Evolutionary conservation across 495 filamentous ascomycete species (phyloP).

Genomic region (Pyronema domesticum): DNA sequence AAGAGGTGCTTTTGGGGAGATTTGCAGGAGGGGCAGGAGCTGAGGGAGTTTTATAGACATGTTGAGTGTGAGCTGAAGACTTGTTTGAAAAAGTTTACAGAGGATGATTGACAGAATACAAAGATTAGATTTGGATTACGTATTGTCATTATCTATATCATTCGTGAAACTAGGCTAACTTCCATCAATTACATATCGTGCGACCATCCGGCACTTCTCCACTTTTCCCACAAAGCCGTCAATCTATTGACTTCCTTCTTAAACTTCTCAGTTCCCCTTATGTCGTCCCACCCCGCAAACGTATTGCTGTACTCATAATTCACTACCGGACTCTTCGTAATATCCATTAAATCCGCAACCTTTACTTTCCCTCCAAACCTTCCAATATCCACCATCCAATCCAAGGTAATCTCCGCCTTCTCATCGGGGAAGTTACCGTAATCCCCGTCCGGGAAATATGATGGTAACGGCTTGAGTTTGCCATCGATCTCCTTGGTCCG

Average conservation of each 20-base stretch:
- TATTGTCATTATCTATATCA: too few relatives aligned
- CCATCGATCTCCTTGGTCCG: slow-evolving; percentile 10
- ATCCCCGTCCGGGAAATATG: not conserved
- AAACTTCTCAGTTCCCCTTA: not conserved
- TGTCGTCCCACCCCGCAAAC: not conserved
- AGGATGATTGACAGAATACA: too few relatives aligned
- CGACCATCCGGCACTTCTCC: not conserved
- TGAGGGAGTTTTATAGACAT: slow-evolving; percentile 4
- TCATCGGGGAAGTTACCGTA: slow-evolving; percentile 8
- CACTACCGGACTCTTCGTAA: not conserved
- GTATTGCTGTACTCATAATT: slow-evolving; percentile 1
- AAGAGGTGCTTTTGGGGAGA: slow-evolving; percentile 8
- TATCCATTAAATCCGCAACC: slow-evolving; percentile 16
- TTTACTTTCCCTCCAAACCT: slow-evolving; percentile 10
- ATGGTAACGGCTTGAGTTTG: not conserved
- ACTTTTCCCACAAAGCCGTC: not conserved
- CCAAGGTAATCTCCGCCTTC: slow-evolving; percentile 10
- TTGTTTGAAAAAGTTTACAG: slow-evolving; percentile 8
- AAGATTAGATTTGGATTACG: too few relatives aligned
- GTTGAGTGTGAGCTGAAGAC: slow-evolving; percentile 6
- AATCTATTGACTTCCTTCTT: not conserved
- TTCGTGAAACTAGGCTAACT: too few relatives aligned
- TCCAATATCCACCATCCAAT: slow-evolving; percentile 15
- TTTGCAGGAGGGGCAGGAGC: not conserved
- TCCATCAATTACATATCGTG: too few relatives aligned